phyloP scores from a whole-genome alignment of 1,139 yeast genomes.

The Lizanozyma gosingica region DNA sequence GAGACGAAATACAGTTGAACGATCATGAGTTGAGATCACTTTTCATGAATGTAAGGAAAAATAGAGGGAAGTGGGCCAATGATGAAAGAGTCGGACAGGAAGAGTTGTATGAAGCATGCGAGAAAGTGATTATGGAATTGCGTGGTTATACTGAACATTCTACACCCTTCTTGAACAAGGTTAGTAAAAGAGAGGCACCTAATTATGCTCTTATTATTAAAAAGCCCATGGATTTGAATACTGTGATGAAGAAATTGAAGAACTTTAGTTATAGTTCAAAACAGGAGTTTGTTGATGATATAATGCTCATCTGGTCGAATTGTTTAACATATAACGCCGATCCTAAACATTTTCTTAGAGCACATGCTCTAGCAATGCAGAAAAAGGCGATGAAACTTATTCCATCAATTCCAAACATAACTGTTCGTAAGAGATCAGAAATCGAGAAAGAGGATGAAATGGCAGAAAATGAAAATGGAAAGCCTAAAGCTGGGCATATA shows the following conservation, averaged over 20 bases:
- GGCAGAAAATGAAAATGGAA: conserved; percentile 14
- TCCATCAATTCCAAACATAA: conserved; percentile 84
- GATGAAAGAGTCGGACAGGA: conserved; percentile 96
- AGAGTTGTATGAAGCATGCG: conserved; percentile 94
- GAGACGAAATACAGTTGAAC: conserved; percentile 67
- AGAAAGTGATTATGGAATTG: conserved; percentile 82
- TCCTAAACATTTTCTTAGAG: conserved; percentile 84
- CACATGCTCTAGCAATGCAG: conserved; percentile 95
- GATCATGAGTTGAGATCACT: conserved; percentile 79
- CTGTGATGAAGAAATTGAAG: conserved; percentile 85
- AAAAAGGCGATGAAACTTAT: conserved; percentile 68
- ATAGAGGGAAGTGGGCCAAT: conserved; percentile 94
- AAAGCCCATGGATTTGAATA: conserved; percentile 93
- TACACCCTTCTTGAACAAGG: conserved; percentile 90
- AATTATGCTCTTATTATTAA: conserved; percentile 86
- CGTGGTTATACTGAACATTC: conserved; percentile 94
- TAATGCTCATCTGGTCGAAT: conserved; percentile 92
- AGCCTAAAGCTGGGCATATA: conserved; percentile 22
- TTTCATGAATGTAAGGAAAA: conserved; percentile 87
- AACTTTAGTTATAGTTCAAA: conserved; percentile 74
- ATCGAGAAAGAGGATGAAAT: conserved; percentile 68
- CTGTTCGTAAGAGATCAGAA: conserved; percentile 71
- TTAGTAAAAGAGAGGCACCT: conserved; percentile 95
- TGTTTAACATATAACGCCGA: conserved; percentile 91
- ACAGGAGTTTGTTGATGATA: conserved; percentile 83